Base-by-base conservation (phyloP, 768 basidiomycete species). In the Serendipita sp. region DNA sequence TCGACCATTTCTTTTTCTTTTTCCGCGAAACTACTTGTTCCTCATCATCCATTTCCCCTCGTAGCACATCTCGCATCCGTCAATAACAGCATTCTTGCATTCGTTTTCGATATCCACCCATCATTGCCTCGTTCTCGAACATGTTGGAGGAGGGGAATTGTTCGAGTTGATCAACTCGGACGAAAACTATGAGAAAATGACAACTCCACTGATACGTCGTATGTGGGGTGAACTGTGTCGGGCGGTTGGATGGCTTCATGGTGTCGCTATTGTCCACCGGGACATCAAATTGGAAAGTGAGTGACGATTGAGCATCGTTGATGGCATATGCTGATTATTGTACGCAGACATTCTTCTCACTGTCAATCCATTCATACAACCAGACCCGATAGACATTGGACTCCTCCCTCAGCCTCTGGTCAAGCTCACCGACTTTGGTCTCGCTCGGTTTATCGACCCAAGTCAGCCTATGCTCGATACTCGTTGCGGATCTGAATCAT, bases 171-270 rank as follows among this genome's bases (percentile, higher is more conserved):
- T 92, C 60, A 83, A 85, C 70, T 77, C 73, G 64, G 82, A 80
- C 69, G 67, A 65, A 16, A 68, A 71, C 63, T 66, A 71, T 44
- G 43, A 62, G 20, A 63, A 69, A 43, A 71, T 74, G 69, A 64
- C 70, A 28, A 79, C 83, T 66, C 72, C 73, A 4, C 78, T 86
- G 17, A 73, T 90, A 2, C 73, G 81, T 48, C 73, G 88, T 28
- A 83, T 93, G 51, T 90, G 85, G 78, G 76, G 76, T 34, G 92
- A 93, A 72, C 76, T 95, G 2, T 82, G 80, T 64, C 78, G 79
- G 38, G 90, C 85, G 3, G 85, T 93, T 0, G 83, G 81, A 3
- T 95, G 90, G 88, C 84, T 95, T 81, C 91, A 95, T 68, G 77
- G 81, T 42, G 86, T 88, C 14, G 84, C 84, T 0, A 77, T 93